Percentiles rank a stretch among this genome's conserved stretches.
Evolutionary conservation across 495 filamentous ascomycete genomes (phyloP).

Genomic region (Aspergillus taichungensis): DNA sequence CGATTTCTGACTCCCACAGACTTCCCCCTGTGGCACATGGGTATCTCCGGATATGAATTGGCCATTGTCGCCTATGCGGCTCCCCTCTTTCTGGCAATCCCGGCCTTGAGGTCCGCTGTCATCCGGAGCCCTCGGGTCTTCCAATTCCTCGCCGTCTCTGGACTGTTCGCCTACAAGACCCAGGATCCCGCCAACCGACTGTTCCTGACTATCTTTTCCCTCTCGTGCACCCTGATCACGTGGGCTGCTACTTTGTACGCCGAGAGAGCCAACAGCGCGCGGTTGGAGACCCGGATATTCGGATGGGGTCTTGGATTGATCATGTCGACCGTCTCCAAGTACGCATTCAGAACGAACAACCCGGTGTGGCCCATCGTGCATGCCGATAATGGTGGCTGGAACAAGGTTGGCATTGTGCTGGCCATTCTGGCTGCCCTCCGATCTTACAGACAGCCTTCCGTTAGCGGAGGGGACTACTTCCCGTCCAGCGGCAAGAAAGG

Average conservation of each 20-base stretch:
- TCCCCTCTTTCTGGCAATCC: slow-evolving; percentile 71
- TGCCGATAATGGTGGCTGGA: slow-evolving; percentile 81
- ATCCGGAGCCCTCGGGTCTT: slow-evolving; percentile 56
- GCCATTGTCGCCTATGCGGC: slow-evolving; percentile 77
- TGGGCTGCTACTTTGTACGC: slow-evolving; percentile 76
- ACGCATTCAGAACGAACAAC: slow-evolving; percentile 93
- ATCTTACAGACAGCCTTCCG: slow-evolving; percentile 51
- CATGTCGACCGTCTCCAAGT: slow-evolving; percentile 81
- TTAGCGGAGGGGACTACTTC: slow-evolving; percentile 44
- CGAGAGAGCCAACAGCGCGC: slow-evolving; percentile 61
- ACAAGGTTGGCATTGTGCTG: slow-evolving; percentile 70
- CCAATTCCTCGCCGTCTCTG: slow-evolving; percentile 69
- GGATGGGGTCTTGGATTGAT: slow-evolving; percentile 78
- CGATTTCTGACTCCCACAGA: slow-evolving; percentile 40
- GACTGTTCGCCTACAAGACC: slow-evolving; percentile 72
- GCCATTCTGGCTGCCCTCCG: slow-evolving; percentile 65
- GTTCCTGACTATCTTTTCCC: slow-evolving; percentile 69
- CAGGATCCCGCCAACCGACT: slow-evolving; percentile 67
- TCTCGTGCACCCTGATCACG: slow-evolving; percentile 67
- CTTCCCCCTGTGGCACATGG: slow-evolving; percentile 99
- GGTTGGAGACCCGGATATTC: slow-evolving; percentile 71
- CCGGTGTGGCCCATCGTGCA: slow-evolving; percentile 95
- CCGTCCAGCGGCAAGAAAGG: slow-evolving; percentile 46
- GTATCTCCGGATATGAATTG: slow-evolving; percentile 92
- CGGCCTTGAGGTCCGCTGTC: slow-evolving; percentile 56